These are phyloP conservation scores for Phyllosticta paracitricarpa DNA, from an alignment of 2,329 filamentous ascomycete genomes.

Conservation along the genomic window DNA sequence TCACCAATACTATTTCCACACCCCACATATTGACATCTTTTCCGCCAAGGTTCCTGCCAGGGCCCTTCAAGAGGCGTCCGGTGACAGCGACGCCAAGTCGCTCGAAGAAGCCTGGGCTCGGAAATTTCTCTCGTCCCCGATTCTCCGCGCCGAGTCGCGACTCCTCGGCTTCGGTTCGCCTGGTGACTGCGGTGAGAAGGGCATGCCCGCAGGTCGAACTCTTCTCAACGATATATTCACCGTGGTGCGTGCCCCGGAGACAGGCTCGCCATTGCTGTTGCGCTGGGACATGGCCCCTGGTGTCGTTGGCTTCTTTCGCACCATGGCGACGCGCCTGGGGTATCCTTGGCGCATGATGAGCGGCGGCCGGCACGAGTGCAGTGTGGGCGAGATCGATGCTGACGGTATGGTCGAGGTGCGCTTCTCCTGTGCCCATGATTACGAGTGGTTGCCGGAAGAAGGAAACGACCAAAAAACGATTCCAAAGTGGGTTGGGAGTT, in stretches of 20 bases:
- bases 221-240: conserved; percentile 1
- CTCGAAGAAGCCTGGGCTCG: conserved; percentile 3
- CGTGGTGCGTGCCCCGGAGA: not conserved
- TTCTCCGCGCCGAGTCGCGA: not conserved
- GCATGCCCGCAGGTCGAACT: not conserved
- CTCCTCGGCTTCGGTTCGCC: not conserved
- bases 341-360: conserved; percentile 10
- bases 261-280: not conserved
- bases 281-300: not conserved
- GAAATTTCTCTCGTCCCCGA: conserved; percentile 1
- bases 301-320: not conserved
- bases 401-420: conserved; percentile 6
- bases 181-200: conserved; percentile 6
- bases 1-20: not conserved
- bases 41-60: not conserved
- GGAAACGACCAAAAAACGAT: conserved; percentile 5
- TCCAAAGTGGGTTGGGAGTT: not conserved
- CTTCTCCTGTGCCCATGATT: conserved; percentile 2
- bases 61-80: not conserved
- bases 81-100: not conserved
- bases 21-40: conserved; percentile 4
- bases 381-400: not conserved
- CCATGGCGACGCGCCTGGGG: not conserved
- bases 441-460: conserved; percentile 3
- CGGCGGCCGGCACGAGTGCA: conserved; percentile 4